These are phyloP conservation scores for Sugiyamaella qingdaonensis DNA, from an alignment of 805 yeast species.

Conservation along the genomic window DNA sequence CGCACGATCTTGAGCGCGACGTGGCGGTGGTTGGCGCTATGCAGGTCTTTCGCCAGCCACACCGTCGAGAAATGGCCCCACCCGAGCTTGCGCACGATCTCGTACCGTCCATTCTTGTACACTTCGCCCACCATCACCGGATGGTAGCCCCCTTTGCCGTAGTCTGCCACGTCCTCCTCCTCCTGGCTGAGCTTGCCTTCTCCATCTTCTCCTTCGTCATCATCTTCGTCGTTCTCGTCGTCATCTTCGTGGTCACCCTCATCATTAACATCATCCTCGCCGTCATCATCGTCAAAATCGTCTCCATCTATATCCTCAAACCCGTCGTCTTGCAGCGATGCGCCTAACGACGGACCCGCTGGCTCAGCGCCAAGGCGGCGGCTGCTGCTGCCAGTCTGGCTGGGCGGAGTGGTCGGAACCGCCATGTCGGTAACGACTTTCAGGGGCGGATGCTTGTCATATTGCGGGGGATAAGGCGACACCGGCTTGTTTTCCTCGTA, in stretches of 20 bases:
- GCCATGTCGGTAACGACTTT: background rate
- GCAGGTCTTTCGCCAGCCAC: constrained; percentile 74
- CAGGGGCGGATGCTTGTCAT: background rate
- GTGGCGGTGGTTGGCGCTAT: constrained; percentile 54
- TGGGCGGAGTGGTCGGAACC: background rate
- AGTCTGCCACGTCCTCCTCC: constrained; percentile 85
- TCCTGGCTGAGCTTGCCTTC: constrained; percentile 19
- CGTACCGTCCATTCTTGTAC: constrained; percentile 71
- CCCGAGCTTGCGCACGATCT: constrained; percentile 83
- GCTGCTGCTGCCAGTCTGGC: background rate
- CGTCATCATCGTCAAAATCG: background rate
- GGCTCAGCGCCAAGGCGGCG: background rate
- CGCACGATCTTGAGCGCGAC: constrained; percentile 95
- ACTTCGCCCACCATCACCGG: constrained; percentile 87
- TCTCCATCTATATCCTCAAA: background rate
- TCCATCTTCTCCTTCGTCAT: constrained; percentile 12
- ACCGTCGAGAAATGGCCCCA: constrained; percentile 99
- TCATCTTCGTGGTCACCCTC: constrained; percentile 2
- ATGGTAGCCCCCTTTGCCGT: constrained; percentile 91
- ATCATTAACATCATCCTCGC: background rate
- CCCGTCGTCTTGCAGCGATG: background rate
- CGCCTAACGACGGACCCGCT: background rate
- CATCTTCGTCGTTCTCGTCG: background rate
- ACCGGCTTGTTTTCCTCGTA: constrained; percentile 9
- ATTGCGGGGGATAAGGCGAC: background rate